Conservation (phyloP, 257 asterid genomes). For the Orobanche coerulescens region DNA sequence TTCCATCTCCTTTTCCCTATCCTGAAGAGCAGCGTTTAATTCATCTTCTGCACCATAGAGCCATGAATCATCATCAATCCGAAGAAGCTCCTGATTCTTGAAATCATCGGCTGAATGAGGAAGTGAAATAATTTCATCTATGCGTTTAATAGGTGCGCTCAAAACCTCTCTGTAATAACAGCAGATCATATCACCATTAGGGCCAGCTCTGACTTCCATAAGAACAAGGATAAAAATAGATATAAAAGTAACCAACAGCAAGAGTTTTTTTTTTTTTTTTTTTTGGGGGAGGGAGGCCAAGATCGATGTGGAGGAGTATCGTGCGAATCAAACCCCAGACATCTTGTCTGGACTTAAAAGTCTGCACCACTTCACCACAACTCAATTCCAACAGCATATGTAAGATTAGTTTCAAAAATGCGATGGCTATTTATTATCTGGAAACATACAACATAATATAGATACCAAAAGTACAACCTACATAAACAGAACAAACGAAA, state of each 20-base stretch:
- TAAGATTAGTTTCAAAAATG: not conserved
- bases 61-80: conserved; percentile 93
- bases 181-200: conserved; percentile 16
- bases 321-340: too few species aligned
- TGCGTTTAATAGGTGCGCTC: conserved; percentile 63
- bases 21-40: conserved; percentile 72
- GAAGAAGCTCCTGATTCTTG: conserved; percentile 56
- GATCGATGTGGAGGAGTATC: too few species aligned
- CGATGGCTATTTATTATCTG: not conserved
- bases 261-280: too few species aligned
- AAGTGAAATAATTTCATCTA: conserved; percentile 78
- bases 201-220: conserved; percentile 8
- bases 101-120: conserved; percentile 62
- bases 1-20: conserved; percentile 88
- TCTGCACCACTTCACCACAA: too few species aligned
- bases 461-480: not conserved
- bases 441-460: not conserved
- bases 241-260: not conserved
- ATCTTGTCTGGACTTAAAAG: too few species aligned
- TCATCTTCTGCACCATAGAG: conserved; percentile 88
- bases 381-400: conserved; percentile 3
- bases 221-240: not conserved
- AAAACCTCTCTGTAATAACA: conserved; percentile 56
- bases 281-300: too few species aligned
- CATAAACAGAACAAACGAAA: not conserved